These are phyloP conservation scores for Fusarium tricinctum DNA, from an alignment of 2,329 filamentous ascomycete genomes.

Conservation along the genomic window DNA sequence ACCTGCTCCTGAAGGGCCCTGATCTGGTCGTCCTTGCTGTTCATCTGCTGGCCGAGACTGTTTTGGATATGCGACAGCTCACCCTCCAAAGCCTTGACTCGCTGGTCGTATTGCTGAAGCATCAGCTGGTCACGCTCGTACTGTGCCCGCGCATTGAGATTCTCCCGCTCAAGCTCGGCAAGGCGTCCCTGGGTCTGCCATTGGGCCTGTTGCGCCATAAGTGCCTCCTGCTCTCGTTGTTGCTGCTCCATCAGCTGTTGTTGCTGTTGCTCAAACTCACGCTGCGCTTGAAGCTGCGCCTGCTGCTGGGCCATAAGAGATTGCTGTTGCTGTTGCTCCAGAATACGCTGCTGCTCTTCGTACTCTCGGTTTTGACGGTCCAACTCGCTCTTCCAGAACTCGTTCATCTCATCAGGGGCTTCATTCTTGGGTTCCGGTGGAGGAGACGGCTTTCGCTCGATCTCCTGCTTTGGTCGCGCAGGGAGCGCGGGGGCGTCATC, in stretches of 20 bases:
- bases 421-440: constrained; percentile 76
- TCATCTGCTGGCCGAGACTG: constrained; percentile 86
- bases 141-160: constrained; percentile 91
- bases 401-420: constrained; percentile 94
- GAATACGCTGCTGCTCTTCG: constrained; percentile 89
- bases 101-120: constrained; percentile 95
- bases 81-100: constrained; percentile 91
- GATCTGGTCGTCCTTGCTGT: constrained; percentile 95
- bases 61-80: constrained; percentile 86
- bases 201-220: constrained; percentile 88
- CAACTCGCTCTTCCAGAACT: constrained; percentile 97
- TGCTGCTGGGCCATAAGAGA: constrained; percentile 86
- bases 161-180: constrained; percentile 94
- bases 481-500: constrained; percentile 87
- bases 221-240: constrained; percentile 88
- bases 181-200: constrained; percentile 97
- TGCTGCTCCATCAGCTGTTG: constrained; percentile 89
- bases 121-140: constrained; percentile 98
- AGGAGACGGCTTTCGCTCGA: constrained; percentile 76
- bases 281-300: constrained; percentile 85
- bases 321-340: constrained; percentile 89
- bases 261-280: constrained; percentile 97
- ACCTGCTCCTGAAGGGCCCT: constrained; percentile 94
- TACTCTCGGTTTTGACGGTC: constrained; percentile 94
- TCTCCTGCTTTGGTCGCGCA: constrained; percentile 81